Conservation (phyloP, 73 alveolate species). For the Tetrahymena borealis region DNA sequence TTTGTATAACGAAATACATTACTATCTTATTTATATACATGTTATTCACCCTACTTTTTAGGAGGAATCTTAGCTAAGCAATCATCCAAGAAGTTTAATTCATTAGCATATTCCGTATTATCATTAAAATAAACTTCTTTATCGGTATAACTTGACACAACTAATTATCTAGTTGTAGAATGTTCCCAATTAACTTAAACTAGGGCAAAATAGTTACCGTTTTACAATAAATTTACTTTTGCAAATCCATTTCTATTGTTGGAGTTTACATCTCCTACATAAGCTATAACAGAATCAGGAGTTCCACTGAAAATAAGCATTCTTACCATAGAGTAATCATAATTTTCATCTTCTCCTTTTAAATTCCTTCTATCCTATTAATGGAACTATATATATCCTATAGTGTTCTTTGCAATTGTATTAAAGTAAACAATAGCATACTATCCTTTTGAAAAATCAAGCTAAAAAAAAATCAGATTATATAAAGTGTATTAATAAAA, state of each 20-base stretch:
- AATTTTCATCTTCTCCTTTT: constrained; percentile 59
- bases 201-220: constrained; percentile 76
- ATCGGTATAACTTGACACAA: constrained; percentile 11
- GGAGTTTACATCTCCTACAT: constrained; percentile 74
- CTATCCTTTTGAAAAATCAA: constrained; percentile 27
- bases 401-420: constrained; percentile 12
- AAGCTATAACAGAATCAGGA: constrained; percentile 51
- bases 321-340: constrained; percentile 33
- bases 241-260: constrained; percentile 74
- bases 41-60: constrained; percentile 6
- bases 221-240: constrained; percentile 50
- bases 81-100: not conserved
- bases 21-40: constrained; percentile 16
- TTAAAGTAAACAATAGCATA: constrained; percentile 43
- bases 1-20: constrained; percentile 20
- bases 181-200: constrained; percentile 68
- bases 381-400: constrained; percentile 54
- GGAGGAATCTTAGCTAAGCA: constrained; percentile 22
- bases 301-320: constrained; percentile 16
- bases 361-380: constrained; percentile 53
- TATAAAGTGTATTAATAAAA: constrained; percentile 57
- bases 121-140: constrained; percentile 19
- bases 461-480: constrained; percentile 39
- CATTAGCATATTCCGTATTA: not conserved
- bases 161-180: constrained; percentile 20